Evolutionary conservation across 2,329 filamentous ascomycete genomes (phyloP).

Genomic region (Zalaria sp.): DNA sequence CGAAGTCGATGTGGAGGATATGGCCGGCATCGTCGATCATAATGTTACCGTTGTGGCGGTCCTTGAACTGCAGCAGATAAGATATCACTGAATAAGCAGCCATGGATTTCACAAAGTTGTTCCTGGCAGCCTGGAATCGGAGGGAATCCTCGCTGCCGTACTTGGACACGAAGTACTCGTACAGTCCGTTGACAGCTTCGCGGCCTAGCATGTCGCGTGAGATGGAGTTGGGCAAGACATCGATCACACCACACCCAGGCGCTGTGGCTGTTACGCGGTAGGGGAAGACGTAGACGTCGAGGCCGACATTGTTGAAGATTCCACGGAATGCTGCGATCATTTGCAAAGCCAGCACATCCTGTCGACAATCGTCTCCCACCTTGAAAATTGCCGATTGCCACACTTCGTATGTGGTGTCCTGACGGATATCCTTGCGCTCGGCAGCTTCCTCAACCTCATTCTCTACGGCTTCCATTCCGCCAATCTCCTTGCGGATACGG

Average conservation of each 20-base stretch:
- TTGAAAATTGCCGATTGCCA: constrained; percentile 99
- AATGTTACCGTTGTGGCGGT: constrained; percentile 98
- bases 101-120: constrained; percentile 99
- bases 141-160: constrained; percentile 95
- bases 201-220: constrained; percentile 97
- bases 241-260: constrained; percentile 93
- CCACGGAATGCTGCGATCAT: constrained; percentile 97
- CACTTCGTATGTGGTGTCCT: constrained; percentile 61
- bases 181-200: constrained; percentile 93
- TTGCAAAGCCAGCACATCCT: constrained; percentile 90
- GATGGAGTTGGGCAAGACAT: constrained; percentile 93
- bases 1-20: constrained; percentile 97
- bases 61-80: constrained; percentile 96
- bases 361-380: constrained; percentile 93
- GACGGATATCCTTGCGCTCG: constrained; percentile 14
- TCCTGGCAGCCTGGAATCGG: constrained; percentile 85
- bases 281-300: constrained; percentile 94
- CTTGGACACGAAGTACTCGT: constrained; percentile 95
- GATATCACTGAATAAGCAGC: constrained; percentile 96
- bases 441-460: constrained; percentile 14
- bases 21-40: constrained; percentile 98
- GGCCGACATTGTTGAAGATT: constrained; percentile 87
- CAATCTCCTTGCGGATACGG: constrained; percentile 72
- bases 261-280: constrained; percentile 96
- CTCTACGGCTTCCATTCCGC: constrained; percentile 37